Evolutionary conservation across 192 early-diverging fungal genomes (phyloP).

Genomic region (Gamsiella multidivaricata): DNA sequence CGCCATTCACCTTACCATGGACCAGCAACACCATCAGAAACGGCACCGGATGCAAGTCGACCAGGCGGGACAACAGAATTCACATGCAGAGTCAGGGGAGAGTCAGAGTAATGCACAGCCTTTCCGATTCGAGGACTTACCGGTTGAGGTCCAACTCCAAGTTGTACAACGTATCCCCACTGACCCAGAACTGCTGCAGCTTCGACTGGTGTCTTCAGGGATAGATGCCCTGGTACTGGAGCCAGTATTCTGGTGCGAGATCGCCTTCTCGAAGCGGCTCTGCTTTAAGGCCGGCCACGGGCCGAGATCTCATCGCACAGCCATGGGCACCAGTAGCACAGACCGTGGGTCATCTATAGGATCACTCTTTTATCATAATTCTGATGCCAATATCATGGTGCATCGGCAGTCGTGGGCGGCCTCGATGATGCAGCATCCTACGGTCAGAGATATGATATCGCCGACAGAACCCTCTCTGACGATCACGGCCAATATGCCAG

Average conservation of each 20-base stretch:
- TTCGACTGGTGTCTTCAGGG: conserved; percentile 21
- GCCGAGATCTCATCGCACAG: not conserved
- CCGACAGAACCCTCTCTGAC: not conserved
- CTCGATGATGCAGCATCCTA: not conserved
- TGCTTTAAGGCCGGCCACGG: not conserved
- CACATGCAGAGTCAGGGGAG: too few relatives aligned
- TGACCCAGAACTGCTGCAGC: conserved; percentile 4
- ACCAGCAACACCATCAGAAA: not conserved
- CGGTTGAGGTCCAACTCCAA: conserved; percentile 24
- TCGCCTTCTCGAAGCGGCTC: conserved; percentile 15
- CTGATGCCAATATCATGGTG: conserved; percentile 22
- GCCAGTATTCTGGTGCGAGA: conserved; percentile 25
- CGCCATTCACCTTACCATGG: too few relatives aligned
- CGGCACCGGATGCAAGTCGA: not conserved
- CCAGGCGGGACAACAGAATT: not conserved
- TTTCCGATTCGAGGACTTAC: conserved; percentile 17
- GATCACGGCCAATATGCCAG: not conserved
- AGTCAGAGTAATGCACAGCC: not conserved
- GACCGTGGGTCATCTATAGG: not conserved
- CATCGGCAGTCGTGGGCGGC: conserved; percentile 19
- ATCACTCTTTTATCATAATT: conserved; percentile 3
- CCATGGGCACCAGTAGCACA: not conserved
- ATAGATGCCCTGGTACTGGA: conserved; percentile 29
- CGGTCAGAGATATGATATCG: not conserved
- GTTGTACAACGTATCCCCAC: not conserved